A percentile compares a stretch with the other conserved stretches of the same genome.
Conservation (phyloP, 2,329 filamentous ascomycete species). For the Zarea fungicola region DNA sequence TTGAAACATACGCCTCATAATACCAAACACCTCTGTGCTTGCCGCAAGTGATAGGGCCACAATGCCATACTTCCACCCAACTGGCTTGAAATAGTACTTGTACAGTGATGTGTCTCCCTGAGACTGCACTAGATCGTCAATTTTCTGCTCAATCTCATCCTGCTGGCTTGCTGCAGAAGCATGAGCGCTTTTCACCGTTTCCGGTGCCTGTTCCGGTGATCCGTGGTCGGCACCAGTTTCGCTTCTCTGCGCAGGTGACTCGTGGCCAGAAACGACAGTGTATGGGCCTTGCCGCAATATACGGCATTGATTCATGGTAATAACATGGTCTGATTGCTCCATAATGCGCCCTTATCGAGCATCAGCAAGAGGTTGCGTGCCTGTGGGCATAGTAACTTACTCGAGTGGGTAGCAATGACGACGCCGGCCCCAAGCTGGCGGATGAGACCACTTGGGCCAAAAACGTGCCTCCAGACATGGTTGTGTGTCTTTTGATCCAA, state of each 20-base stretch:
- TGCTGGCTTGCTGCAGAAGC: neutral
- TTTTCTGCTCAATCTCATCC: neutral
- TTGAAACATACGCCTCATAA: neutral
- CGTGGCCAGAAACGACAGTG: neutral
- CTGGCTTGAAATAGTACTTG: constrained; percentile 9
- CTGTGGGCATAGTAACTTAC: neutral
- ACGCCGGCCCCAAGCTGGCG: constrained; percentile 11
- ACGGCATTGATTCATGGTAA: neutral
- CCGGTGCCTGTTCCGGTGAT: neutral
- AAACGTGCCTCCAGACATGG: constrained; percentile 1
- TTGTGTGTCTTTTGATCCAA: constrained; percentile 51
- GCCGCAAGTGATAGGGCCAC: neutral
- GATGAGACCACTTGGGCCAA: constrained; percentile 13
- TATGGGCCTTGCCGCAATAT: neutral
- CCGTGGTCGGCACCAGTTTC: neutral
- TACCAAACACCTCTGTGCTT: neutral
- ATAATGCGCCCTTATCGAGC: neutral
- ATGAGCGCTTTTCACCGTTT: neutral
- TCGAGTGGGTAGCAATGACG: constrained; percentile 3
- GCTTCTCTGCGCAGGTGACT: neutral
- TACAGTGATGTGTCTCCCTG: constrained; percentile 9
- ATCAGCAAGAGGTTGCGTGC: neutral
- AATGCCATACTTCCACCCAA: constrained; percentile 3
- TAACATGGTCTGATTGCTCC: neutral
- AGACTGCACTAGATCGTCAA: neutral